These are phyloP conservation scores for Debaryomyces subglobosus DNA, from an alignment of 1,139 yeast species.

Conservation along the genomic window DNA sequence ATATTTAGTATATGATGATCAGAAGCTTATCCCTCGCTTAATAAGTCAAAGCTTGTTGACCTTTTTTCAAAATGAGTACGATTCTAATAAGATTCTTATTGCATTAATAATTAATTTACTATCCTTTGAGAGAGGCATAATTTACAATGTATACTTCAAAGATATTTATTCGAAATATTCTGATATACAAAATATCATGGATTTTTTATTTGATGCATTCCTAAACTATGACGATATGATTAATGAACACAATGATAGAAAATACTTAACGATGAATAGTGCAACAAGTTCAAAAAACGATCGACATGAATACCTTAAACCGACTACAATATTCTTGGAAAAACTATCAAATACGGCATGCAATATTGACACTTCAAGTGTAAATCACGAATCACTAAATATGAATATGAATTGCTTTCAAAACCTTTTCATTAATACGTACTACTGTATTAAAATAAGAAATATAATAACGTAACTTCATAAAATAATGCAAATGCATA, in stretches of 20 bases:
- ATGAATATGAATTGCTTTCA: slow-evolving; percentile 12
- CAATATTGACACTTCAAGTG: background rate
- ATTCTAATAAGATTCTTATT: slow-evolving; percentile 10
- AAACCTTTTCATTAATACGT: slow-evolving; percentile 9
- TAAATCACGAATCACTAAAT: slow-evolving; percentile 3
- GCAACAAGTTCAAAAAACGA: background rate
- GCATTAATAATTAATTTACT: slow-evolving; percentile 9
- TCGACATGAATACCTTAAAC: slow-evolving; percentile 10
- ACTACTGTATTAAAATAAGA: slow-evolving; percentile 10
- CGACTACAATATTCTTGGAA: slow-evolving; percentile 8
- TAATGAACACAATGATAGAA: slow-evolving; percentile 13
- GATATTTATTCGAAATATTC: background rate
- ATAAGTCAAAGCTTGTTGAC: slow-evolving; percentile 9
- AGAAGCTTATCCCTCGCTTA: slow-evolving; percentile 10
- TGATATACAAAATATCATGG: slow-evolving; percentile 10
- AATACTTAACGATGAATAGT: slow-evolving; percentile 18
- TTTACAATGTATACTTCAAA: slow-evolving; percentile 3
- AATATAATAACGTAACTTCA: slow-evolving; percentile 5
- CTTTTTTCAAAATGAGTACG: slow-evolving; percentile 15
- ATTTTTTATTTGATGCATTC: slow-evolving; percentile 17
- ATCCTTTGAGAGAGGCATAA: slow-evolving; percentile 4
- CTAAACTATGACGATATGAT: slow-evolving; percentile 13
- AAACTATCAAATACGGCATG: slow-evolving; percentile 1
- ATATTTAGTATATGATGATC: slow-evolving; percentile 4
- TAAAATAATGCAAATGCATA: slow-evolving; percentile 1